A percentile compares a stretch with the other conserved stretches of the same genome.
Evolutionary conservation across 1,284 basidiomycete genomes (phyloP).

Genomic region (Ganoderma multipileum): DNA sequence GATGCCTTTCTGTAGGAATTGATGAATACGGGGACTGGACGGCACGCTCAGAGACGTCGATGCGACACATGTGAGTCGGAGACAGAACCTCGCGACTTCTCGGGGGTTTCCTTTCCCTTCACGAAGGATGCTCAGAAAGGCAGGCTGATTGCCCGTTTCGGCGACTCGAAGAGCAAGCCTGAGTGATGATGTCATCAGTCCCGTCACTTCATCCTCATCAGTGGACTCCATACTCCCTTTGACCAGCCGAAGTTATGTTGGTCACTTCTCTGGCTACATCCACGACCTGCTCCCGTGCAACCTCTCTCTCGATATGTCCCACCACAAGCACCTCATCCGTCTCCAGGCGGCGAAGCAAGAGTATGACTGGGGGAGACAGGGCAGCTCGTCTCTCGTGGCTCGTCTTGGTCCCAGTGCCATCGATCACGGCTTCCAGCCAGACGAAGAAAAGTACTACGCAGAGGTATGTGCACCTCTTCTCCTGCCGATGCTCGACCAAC

Average conservation of each 20-base stretch:
- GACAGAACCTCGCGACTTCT: not conserved
- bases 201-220: not conserved
- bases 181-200: conserved; percentile 9
- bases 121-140: not conserved
- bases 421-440: conserved; percentile 52
- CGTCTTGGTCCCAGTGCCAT: conserved; percentile 48
- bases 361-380: conserved; percentile 78
- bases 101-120: no score
- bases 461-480: conserved; percentile 54
- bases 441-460: conserved; percentile 63
- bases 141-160: not conserved
- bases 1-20: no score
- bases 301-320: not conserved
- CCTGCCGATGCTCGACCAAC: not conserved
- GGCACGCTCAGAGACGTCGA: no score
- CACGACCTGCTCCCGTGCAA: not conserved
- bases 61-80: not conserved
- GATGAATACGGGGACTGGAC: no score
- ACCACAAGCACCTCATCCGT: conserved; percentile 47
- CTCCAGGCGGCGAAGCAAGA: conserved; percentile 69
- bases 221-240: no score
- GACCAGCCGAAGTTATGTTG: not conserved
- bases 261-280: not conserved
- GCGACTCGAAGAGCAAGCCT: not conserved
- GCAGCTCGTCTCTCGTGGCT: conserved; percentile 66